Base-by-base conservation (phyloP, 129 eudicot genomes). In the Oenanthe sinensis region DNA sequence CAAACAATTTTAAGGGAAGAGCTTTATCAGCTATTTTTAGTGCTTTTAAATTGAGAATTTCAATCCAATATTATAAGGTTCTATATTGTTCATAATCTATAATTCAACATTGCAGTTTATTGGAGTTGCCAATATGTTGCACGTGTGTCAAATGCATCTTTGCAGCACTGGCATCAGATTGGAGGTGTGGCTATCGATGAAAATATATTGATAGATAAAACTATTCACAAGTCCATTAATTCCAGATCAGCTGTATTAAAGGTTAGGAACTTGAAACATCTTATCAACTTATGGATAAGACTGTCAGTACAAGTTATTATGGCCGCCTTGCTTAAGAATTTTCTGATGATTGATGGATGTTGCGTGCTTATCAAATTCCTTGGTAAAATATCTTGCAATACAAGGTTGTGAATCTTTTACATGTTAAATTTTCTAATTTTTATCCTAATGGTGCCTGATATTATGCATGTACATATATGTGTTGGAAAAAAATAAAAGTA, bases 121-220 rank as follows among this genome's bases (percentile, higher is more conserved):
- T 92, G 99, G 99, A 95, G 89, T 77, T 95, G 99, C 86, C 97
- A 95, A 79, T 86, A 86, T 80, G 84, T 92, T 67, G 96, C 96
- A 33, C 97, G 97, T 6, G 92, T 96, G 28, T 95, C 99, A 44
- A 91, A 95, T 82, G 87, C 86, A 70, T 95, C 99, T 75, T 75
- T 95, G 79, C 89, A 80, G 67, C 94, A 88, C 78, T 95, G 99
- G 99, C 90, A 92, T 82, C 90, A 85, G 82, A 90, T 95, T 97
- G 90, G 88, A 77, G 99, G 99, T 48, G 92, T 86, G 68, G 85
- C 68, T 65, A 88, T 95, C 40, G 65, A 84, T 70, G 91, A 90
- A 80, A 86, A 88, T 72, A 88, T 95, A 79, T 81, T 86, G 42
- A 92, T 95, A 36, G 99, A 95, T 86, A 91, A 86, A 84, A 63